A percentile compares a stretch with the other conserved stretches of the same genome.
phyloP scores from a whole-genome alignment of 2,329 filamentous ascomycete species.

The Eurotiales sp. region DNA sequence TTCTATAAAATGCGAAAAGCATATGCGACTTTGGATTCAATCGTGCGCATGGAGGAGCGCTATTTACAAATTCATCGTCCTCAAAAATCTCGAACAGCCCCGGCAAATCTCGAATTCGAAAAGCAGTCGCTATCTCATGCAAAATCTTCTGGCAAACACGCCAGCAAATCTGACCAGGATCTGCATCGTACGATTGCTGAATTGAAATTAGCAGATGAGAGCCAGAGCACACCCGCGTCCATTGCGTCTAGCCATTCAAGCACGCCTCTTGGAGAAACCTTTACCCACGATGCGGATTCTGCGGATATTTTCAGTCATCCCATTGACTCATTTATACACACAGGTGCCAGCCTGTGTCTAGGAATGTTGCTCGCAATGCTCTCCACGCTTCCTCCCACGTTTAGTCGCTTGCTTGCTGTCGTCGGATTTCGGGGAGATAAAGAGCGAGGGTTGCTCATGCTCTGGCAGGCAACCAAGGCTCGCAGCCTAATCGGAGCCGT shows the following conservation, averaged over 20 bases:
- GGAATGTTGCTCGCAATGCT: slow-evolving; percentile 80
- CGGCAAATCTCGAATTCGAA: slow-evolving; percentile 18
- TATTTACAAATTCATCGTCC: slow-evolving; percentile 39
- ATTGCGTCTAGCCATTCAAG: slow-evolving; percentile 22
- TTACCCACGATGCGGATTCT: slow-evolving; percentile 54
- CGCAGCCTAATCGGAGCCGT: slow-evolving; percentile 90
- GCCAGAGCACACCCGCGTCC: slow-evolving; percentile 15
- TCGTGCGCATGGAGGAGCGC: slow-evolving; percentile 70
- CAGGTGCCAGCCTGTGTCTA: slow-evolving; percentile 83
- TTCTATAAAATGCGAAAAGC: slow-evolving; percentile 93
- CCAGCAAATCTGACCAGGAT: slow-evolving; percentile 16
- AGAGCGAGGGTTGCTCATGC: slow-evolving; percentile 72
- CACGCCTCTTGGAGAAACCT: slow-evolving; percentile 23
- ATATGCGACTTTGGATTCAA: slow-evolving; percentile 73
- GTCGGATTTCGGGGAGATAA: slow-evolving; percentile 90
- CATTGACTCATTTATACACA: slow-evolving; percentile 84
- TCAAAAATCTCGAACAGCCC: slow-evolving; percentile 11
- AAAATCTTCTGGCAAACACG: slow-evolving; percentile 16
- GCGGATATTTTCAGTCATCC: slow-evolving; percentile 64
- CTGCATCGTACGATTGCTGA: slow-evolving; percentile 19
- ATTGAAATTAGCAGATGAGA: slow-evolving; percentile 20
- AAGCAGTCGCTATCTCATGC: slow-evolving; percentile 6
- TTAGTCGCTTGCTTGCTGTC: slow-evolving; percentile 79
- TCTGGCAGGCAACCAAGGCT: slow-evolving; percentile 86
- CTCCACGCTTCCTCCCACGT: slow-evolving; percentile 89